Percentiles rank a stretch among this genome's conserved stretches.
Evolutionary conservation across 1,284 basidiomycete genomes (phyloP).

Genomic region (Mycosarcoma mackinlayi): DNA sequence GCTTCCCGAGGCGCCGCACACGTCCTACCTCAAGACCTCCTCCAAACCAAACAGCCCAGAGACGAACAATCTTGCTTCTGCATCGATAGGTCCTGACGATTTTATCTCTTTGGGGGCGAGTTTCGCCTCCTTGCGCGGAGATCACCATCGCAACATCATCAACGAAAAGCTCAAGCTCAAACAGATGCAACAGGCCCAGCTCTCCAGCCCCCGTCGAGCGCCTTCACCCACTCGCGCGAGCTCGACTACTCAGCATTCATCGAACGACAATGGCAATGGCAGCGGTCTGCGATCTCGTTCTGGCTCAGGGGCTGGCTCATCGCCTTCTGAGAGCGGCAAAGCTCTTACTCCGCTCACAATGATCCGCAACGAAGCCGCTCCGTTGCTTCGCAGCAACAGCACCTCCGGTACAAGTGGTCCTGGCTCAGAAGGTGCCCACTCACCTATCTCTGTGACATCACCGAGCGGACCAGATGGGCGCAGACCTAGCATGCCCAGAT

Average conservation of each 20-base stretch:
- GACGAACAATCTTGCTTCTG: slow-evolving; percentile 12
- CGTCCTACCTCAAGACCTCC: slow-evolving; percentile 39
- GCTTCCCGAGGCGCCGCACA: slow-evolving; percentile 61
- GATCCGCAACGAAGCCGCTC: slow-evolving; percentile 8
- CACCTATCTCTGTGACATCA: slow-evolving; percentile 13
- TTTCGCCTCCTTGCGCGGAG: slow-evolving; percentile 31
- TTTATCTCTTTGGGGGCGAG: slow-evolving; percentile 37
- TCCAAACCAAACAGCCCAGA: slow-evolving; percentile 40
- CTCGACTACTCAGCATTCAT: background rate
- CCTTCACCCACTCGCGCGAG: background rate
- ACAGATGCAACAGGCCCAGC: slow-evolving; percentile 26
- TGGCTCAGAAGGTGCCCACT: slow-evolving; percentile 15
- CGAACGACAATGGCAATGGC: background rate
- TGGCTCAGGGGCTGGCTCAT: slow-evolving; percentile 19
- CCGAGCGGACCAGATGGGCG: slow-evolving; percentile 5
- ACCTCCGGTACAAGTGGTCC: slow-evolving; percentile 20
- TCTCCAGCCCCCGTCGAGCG: slow-evolving; percentile 1
- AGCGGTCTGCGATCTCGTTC: slow-evolving; percentile 23
- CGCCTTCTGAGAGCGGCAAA: slow-evolving; percentile 9
- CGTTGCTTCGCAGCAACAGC: slow-evolving; percentile 36
- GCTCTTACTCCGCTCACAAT: slow-evolving; percentile 22
- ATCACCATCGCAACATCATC: slow-evolving; percentile 40
- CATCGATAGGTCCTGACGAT: slow-evolving; percentile 34
- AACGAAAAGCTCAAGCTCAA: slow-evolving; percentile 39
- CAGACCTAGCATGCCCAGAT: slow-evolving; percentile 25